These are phyloP conservation scores for Diaporthe sp. DNA, from an alignment of 2,329 filamentous ascomycete species.

Conservation along the genomic window DNA sequence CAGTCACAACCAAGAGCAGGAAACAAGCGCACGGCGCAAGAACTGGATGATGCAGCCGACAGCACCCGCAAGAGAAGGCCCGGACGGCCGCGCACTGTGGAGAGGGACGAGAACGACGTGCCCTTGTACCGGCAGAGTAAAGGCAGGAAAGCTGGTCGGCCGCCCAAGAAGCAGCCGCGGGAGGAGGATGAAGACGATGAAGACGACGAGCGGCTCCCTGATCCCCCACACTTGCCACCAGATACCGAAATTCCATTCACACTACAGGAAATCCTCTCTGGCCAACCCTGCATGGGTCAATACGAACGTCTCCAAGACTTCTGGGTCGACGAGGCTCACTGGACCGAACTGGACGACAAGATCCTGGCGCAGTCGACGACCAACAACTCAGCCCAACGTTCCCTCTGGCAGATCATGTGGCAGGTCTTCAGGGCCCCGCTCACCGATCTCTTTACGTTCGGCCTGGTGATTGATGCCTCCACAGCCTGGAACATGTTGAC, in stretches of 20 bases:
- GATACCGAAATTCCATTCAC: neutral
- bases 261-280: too few species aligned
- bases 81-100: too few species aligned
- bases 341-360: neutral
- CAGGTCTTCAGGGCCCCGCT: neutral
- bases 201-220: neutral
- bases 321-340: neutral
- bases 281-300: neutral
- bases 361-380: neutral
- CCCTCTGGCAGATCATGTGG: neutral
- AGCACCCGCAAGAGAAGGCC: neutral
- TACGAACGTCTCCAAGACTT: neutral
- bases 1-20: too few species aligned
- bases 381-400: neutral
- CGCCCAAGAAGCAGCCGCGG: too few species aligned
- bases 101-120: too few species aligned
- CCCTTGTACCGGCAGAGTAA: too few species aligned
- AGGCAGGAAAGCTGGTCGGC: too few species aligned
- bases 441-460: neutral
- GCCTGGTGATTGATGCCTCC: neutral
- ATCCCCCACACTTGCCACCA: too few species aligned
- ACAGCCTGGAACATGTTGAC: neutral
- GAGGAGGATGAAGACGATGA: neutral
- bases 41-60: neutral
- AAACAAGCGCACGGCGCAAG: neutral